A percentile compares a stretch with the other conserved stretches of the same genome.
Conservation (phyloP, 805 yeast genomes). For the Sungouiella thailandica region DNA sequence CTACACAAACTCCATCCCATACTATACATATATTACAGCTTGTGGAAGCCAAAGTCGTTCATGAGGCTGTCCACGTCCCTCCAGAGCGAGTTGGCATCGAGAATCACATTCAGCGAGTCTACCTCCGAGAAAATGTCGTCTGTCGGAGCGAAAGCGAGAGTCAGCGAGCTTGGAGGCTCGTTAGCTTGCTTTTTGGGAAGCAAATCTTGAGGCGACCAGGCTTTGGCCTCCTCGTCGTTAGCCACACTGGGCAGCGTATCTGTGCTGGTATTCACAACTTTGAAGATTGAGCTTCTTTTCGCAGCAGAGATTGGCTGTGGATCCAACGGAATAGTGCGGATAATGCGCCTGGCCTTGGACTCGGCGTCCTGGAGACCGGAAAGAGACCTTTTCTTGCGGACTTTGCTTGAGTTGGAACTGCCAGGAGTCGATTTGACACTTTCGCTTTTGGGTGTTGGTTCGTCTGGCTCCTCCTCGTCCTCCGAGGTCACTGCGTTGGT, state of each 20-base stretch:
- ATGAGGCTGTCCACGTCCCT: constrained; percentile 83
- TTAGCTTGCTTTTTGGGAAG: constrained; percentile 43
- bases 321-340: constrained; percentile 74
- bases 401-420: constrained; percentile 28
- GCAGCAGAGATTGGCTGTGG: constrained; percentile 65
- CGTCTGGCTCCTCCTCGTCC: constrained; percentile 25
- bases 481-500: constrained; percentile 13
- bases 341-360: constrained; percentile 66
- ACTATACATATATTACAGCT: no score
- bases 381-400: constrained; percentile 42
- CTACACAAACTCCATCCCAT: no score
- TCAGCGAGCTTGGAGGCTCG: not conserved
- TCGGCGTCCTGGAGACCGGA: constrained; percentile 61
- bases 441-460: constrained; percentile 6
- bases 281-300: constrained; percentile 34
- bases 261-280: constrained; percentile 30
- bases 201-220: constrained; percentile 16
- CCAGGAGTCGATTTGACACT: constrained; percentile 36
- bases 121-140: constrained; percentile 35
- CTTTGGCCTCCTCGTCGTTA: constrained; percentile 2
- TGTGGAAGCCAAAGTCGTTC: constrained; percentile 89
- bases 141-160: not conserved
- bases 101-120: no score
- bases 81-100: constrained; percentile 54
- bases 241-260: constrained; percentile 26